A percentile compares a stretch with the other conserved stretches of the same genome.
Conservation (phyloP, 305 asterid genomes). For the Plantago lanceolata region DNA sequence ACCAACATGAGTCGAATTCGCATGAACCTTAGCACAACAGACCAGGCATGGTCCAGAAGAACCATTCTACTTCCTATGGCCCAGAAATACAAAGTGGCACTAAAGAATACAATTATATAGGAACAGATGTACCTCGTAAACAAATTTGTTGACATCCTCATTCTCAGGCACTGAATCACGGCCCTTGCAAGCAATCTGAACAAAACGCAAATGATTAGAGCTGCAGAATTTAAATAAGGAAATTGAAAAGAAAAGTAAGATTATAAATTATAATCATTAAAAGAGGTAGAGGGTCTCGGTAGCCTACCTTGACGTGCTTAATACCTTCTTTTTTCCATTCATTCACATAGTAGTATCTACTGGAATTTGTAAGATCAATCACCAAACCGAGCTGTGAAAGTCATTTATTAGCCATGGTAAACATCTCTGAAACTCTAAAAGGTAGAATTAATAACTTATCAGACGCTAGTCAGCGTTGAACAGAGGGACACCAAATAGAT, state of each 20-base stretch:
- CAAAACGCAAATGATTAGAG: slow-evolving; percentile 26
- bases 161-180: slow-evolving; percentile 95
- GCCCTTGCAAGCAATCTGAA: slow-evolving; percentile 91
- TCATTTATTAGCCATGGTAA: slow-evolving; percentile 24
- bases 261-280: slow-evolving; percentile 9
- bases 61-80: no score
- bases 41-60: no score
- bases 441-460: slow-evolving; percentile 14
- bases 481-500: not conserved
- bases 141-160: slow-evolving; percentile 77
- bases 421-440: slow-evolving; percentile 19
- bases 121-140: slow-evolving; percentile 61
- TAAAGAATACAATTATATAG: not conserved
- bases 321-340: slow-evolving; percentile 81
- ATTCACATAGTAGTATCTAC: slow-evolving; percentile 60
- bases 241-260: not conserved
- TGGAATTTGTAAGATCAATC: slow-evolving; percentile 95
- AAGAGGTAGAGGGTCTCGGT: slow-evolving; percentile 21
- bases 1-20: not conserved
- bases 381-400: slow-evolving; percentile 89
- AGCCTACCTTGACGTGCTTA: slow-evolving; percentile 85
- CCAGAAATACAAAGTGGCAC: not conserved
- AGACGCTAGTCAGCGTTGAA: slow-evolving; percentile 10
- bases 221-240: slow-evolving; percentile 15
- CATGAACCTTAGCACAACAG: not conserved